Conservation (phyloP, 2,329 filamentous ascomycete genomes). For the Colletotrichum lini region DNA sequence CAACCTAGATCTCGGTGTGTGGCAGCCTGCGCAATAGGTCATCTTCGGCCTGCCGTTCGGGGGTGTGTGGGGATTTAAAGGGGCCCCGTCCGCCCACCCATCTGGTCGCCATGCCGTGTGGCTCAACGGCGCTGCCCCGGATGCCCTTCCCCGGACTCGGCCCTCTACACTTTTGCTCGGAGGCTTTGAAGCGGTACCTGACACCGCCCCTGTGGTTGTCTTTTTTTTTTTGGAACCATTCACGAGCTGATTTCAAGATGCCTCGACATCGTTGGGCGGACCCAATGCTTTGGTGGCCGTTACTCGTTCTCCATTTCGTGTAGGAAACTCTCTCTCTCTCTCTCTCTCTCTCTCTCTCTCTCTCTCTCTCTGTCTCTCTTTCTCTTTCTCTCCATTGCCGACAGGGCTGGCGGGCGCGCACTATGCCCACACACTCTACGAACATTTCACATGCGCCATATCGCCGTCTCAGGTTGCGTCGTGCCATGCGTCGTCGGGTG, state of each 20-base stretch:
- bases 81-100: background rate
- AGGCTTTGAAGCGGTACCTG: background rate
- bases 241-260: no score
- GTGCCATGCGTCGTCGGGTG: background rate
- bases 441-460: background rate
- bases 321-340: no score
- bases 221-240: background rate
- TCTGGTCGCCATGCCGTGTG: constrained; percentile 15
- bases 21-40: no score
- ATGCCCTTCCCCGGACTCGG: background rate
- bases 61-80: background rate
- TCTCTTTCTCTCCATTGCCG: background rate
- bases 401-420: background rate
- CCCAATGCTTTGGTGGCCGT: background rate
- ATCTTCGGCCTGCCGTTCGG: background rate
- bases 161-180: background rate
- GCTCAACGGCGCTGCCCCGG: constrained; percentile 1
- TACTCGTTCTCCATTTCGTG: no score
- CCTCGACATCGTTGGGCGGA: background rate
- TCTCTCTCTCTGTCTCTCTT: no score
- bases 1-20: background rate
- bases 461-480: background rate
- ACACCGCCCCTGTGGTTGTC: background rate
- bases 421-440: no score
- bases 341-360: no score